Evolutionary conservation across 805 yeast genomes (phyloP).

Genomic region (Cephaloascus albidus): DNA sequence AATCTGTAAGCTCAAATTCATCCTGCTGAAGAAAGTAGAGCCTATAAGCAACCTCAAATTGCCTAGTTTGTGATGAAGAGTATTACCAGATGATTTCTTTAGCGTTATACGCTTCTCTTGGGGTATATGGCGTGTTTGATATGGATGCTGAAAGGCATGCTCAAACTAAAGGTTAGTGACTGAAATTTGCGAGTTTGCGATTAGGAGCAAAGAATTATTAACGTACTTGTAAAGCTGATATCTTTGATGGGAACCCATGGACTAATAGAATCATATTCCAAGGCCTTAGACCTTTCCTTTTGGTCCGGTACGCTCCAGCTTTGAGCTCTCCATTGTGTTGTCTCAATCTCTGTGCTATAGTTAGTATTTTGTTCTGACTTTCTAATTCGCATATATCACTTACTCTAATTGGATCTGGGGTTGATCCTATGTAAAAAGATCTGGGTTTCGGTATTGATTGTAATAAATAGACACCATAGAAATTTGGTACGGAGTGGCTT

Average conservation of each 20-base stretch:
- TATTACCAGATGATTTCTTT: constrained; percentile 24
- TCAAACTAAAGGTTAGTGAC: too few relatives aligned
- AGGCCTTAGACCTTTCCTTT: constrained; percentile 48
- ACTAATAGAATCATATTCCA: constrained; percentile 64
- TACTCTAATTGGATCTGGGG: constrained; percentile 60
- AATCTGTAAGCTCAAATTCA: constrained; percentile 37
- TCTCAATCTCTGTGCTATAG: constrained; percentile 45
- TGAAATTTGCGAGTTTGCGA: too few relatives aligned
- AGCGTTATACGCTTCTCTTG: constrained; percentile 25
- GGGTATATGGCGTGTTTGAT: constrained; percentile 52
- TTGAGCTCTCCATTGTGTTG: constrained; percentile 71
- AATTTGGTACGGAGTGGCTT: constrained; percentile 13
- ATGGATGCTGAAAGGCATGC: constrained; percentile 76
- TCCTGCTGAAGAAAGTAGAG: constrained; percentile 30
- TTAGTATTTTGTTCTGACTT: too few relatives aligned
- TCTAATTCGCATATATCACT: constrained; percentile 3
- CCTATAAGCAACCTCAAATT: constrained; percentile 33
- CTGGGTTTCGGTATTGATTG: constrained; percentile 48
- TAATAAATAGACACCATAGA: constrained; percentile 67
- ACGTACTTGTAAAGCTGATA: constrained; percentile 47
- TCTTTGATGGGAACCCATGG: constrained; percentile 62
- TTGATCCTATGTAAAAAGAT: constrained; percentile 72
- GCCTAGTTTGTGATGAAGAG: constrained; percentile 38
- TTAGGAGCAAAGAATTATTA: too few relatives aligned
- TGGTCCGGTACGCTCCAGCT: constrained; percentile 70